Evolutionary conservation across 2,329 filamentous ascomycete species (phyloP), one percentile per base, ranked within the genome.

Genomic region (Penicillium freii): DNA sequence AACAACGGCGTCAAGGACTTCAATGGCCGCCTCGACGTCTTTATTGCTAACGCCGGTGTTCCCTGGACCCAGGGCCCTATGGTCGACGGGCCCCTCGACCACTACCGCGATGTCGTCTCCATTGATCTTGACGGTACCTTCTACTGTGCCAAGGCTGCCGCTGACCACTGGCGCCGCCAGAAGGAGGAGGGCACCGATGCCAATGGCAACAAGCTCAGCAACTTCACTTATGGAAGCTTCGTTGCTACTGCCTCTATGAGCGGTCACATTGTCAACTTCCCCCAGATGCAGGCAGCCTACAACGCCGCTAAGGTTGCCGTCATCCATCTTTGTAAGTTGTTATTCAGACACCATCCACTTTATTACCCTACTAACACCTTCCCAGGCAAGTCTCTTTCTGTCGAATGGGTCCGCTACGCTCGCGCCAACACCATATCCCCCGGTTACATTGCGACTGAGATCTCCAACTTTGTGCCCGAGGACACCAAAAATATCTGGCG

Each of bases 221-320:
- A 81, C 62, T 89, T 83, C 69, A 79, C 77, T 2, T 78, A 82
- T 27, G 89, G 89, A 23, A 88, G 85, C 71, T 91, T 93, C 73
- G 85, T 93, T 64, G 87, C 87, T 27, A 93, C 90, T 7, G 87
- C 90, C 1, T 89, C 85, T 57, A 92, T 93, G 84, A 88, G 84
- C 64, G 90, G 86, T 4, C 88, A 89, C 70, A 87, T 92, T 66
- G 88, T 86, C 71, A 92, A 92, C 71, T 82, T 90, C 57, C 90
- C 89, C 6, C 89, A 92, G 76, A 71, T 87, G 64, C 89, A 92
- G 76, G 81, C 86, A 6, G 84, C 87, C 9, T 91, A 91, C 71
- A 91, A 91, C 70, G 85, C 84, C 19, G 85, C 86, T 62, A 91
- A 91, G 76, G 85, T 87, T 1, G 88, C 82, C 31, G 72, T 81